Evolutionary conservation across 1,284 basidiomycete genomes (phyloP).

Genomic region (Ustilago shanxiensis): DNA sequence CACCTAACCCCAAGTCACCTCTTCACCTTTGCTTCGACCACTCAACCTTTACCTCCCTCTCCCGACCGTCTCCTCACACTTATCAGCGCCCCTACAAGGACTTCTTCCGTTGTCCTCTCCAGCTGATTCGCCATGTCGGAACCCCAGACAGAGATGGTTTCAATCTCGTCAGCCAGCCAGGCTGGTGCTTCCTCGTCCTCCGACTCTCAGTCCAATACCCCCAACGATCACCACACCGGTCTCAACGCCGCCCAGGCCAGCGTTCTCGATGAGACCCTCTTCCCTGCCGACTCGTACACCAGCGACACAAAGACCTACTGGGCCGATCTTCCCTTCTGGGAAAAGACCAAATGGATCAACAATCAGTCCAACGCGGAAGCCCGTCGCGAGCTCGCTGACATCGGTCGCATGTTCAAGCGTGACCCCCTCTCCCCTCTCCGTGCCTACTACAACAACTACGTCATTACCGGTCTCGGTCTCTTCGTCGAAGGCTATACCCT

Average conservation of each 20-base stretch:
- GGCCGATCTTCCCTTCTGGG: conserved; percentile 68
- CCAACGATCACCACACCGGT: conserved; percentile 4
- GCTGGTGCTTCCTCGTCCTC: conserved; percentile 17
- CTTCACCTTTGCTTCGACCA: not conserved
- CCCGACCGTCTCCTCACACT: not conserved
- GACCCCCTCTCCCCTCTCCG: conserved; percentile 72
- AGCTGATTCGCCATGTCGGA: conserved; percentile 16
- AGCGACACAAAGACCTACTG: conserved; percentile 68
- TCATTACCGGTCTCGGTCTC: conserved; percentile 74
- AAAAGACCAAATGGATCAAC: conserved; percentile 71
- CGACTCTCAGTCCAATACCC: conserved; percentile 7
- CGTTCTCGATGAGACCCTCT: conserved; percentile 62
- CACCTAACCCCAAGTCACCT: not conserved
- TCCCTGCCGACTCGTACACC: conserved; percentile 66
- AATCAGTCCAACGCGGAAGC: conserved; percentile 72
- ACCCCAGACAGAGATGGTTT: conserved; percentile 23
- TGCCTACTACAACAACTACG: conserved; percentile 73
- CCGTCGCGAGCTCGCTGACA: conserved; percentile 71
- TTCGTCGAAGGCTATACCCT: conserved; percentile 74
- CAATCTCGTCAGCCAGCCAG: conserved; percentile 14
- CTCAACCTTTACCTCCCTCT: not conserved
- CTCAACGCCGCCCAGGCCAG: conserved; percentile 21
- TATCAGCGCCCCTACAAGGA: conserved; percentile 8
- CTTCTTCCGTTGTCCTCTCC: not conserved
- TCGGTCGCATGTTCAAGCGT: conserved; percentile 73